phyloP scores from a whole-genome alignment of 257 asterid species.

The Haberlea rhodopensis region DNA sequence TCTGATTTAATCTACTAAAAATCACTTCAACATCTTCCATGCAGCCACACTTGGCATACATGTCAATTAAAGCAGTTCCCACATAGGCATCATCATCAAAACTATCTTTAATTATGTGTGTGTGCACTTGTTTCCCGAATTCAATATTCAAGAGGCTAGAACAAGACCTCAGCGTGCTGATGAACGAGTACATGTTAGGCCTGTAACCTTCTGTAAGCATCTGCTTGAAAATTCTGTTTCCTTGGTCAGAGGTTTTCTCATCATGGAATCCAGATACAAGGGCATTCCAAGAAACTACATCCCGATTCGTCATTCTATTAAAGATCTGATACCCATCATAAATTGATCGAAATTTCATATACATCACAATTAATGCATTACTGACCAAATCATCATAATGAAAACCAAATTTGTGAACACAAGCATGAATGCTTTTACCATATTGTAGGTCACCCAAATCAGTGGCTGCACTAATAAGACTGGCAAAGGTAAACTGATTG shows the following conservation, averaged over 20 bases:
- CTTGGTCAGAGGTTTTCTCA: constrained; percentile 49
- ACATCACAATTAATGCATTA: constrained; percentile 79
- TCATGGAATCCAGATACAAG: constrained; percentile 67
- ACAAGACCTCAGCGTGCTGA: constrained; percentile 64
- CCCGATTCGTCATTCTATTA: constrained; percentile 41
- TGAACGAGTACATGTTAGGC: constrained; percentile 67
- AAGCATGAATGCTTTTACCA: constrained; percentile 75
- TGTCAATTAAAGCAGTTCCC: constrained; percentile 68
- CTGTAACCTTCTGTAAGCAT: constrained; percentile 61
- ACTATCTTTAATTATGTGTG: constrained; percentile 47
- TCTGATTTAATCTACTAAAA: constrained; percentile 51
- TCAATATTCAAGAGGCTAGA: constrained; percentile 44
- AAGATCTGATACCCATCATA: constrained; percentile 55
- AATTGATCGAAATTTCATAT: constrained; percentile 57
- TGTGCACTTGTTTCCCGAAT: constrained; percentile 75
- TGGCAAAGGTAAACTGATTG: constrained; percentile 71
- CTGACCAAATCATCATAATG: constrained; percentile 52
- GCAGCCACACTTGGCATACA: constrained; percentile 65
- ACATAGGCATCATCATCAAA: constrained; percentile 38
- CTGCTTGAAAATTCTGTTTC: constrained; percentile 42
- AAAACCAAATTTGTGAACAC: constrained; percentile 56
- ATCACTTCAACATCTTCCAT: constrained; percentile 52
- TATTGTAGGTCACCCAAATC: constrained; percentile 49
- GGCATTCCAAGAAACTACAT: constrained; percentile 74
- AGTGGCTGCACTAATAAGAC: constrained; percentile 59